Evolutionary conservation across 495 filamentous ascomycete genomes (phyloP), one percentile per base, ranked within the genome.

Genomic region (Trichoderma gamsii): DNA sequence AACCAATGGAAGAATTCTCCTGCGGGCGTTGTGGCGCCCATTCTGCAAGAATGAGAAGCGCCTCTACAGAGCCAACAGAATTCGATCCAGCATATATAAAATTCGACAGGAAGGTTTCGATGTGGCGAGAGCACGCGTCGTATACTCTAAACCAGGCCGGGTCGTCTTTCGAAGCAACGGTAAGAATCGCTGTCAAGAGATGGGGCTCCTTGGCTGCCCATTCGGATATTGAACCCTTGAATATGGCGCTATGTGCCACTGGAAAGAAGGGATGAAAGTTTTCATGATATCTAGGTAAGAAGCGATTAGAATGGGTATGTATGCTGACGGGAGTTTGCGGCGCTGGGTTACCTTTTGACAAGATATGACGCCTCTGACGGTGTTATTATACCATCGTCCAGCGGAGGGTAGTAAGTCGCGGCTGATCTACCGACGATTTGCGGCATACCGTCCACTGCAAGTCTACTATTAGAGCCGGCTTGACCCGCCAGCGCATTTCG

Each of bases 251-350:
- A 0, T 84, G 84, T 0, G 87, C 86, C 23, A 89, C 73, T 2
- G 87, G 87, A 44, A 88, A 86, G 73, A 85, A 88, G 6, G 85
- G 86, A 72, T 89, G 86, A 70, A 87, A 89, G 66, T 84, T 77
- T 41, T 83, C 67, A 41, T 71, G 71, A 46, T 46, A 46, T 46
- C 43, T 46, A 46, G 43, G 11, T 16, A 44, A 44, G 15, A 18
- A 11, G 7, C 12, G 2, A 38, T 38, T 38, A 38, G 35, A 38
- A 0, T 9, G 2, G 8, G 35, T 46, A 16, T 2, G 43, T 46
- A 46, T 46, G 18, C 18, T 12, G 18, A 46, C 18, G 12, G 5
- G 4, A 0, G 12, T 18, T 11, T 46, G 43, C 43, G 43, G 43
- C 43, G 43, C 7, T 6, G 12, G 5, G 5, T 46, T 46, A 46